phyloP scores from a whole-genome alignment of 805 yeast genomes.

The Sugiyamaella qingdaonensis region DNA sequence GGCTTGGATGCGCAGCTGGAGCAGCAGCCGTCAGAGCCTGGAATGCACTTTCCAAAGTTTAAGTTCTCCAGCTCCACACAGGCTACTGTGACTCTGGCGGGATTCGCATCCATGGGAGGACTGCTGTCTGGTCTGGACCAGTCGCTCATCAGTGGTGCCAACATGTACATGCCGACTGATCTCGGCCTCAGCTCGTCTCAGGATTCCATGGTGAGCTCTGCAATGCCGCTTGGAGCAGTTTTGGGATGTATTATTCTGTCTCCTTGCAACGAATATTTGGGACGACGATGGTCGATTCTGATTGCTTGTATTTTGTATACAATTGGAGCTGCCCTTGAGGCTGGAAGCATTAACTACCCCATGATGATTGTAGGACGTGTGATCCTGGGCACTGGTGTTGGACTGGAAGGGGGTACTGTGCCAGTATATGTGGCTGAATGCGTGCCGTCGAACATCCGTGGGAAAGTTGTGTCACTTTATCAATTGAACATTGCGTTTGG shows the following conservation, averaged over 20 bases:
- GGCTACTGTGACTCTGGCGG: conserved; percentile 49
- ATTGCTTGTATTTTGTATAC: conserved; percentile 58
- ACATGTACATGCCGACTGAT: conserved; percentile 44
- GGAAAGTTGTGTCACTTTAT: conserved; percentile 57
- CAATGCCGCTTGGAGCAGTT: conserved; percentile 69
- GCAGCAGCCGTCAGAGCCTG: conserved; percentile 3
- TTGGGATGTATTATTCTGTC: conserved; percentile 58
- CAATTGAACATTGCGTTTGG: conserved; percentile 65
- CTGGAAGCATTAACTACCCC: conserved; percentile 42
- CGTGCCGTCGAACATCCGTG: conserved; percentile 55
- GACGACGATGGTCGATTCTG: conserved; percentile 53
- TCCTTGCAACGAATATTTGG: conserved; percentile 52
- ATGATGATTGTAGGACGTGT: conserved; percentile 60
- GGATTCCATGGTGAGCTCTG: conserved; percentile 50
- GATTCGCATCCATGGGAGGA: conserved; percentile 61
- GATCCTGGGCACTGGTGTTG: conserved; percentile 59
- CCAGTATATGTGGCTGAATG: conserved; percentile 60
- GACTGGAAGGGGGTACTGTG: conserved; percentile 62
- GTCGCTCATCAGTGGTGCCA: conserved; percentile 62
- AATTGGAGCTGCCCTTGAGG: conserved; percentile 56
- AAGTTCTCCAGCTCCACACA: conserved; percentile 43
- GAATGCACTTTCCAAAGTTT: conserved; percentile 9
- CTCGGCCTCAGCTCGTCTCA: conserved; percentile 41
- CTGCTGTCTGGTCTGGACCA: conserved; percentile 64
- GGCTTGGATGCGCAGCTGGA: conserved; percentile 9